Conservation (phyloP, 1,284 basidiomycete genomes). For the Boletus smithii region DNA sequence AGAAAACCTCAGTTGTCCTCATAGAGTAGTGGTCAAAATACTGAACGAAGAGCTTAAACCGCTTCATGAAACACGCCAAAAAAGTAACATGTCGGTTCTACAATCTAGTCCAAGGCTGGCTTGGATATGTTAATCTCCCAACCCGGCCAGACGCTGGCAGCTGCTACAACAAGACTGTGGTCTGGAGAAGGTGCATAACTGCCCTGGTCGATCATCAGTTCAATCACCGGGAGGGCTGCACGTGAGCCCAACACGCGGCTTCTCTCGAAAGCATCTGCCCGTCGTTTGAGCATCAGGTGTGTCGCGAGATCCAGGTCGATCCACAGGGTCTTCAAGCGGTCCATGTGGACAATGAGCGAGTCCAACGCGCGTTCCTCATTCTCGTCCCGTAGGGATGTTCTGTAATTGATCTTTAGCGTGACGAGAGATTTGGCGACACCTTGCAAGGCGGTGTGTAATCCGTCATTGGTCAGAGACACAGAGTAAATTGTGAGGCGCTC, state of each 20-base stretch:
- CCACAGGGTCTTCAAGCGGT: background rate
- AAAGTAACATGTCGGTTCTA: too few species aligned
- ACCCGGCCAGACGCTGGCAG: background rate
- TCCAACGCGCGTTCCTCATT: background rate
- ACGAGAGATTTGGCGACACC: background rate
- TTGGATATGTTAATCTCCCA: background rate
- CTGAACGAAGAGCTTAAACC: too few species aligned
- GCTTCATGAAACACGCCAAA: too few species aligned
- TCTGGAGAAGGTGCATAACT: too few species aligned
- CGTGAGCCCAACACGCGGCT: background rate
- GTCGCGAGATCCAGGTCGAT: background rate
- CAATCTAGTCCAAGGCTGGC: too few species aligned
- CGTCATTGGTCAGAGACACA: background rate
- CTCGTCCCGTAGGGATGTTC: background rate
- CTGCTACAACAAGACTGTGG: background rate
- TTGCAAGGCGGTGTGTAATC: background rate
- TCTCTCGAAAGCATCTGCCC: background rate
- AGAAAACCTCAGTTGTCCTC: too few species aligned
- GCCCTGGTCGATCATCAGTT: background rate
- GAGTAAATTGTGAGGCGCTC: background rate
- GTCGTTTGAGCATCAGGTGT: background rate
- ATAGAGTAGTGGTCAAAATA: too few species aligned
- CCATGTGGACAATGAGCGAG: background rate
- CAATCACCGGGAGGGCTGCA: background rate
- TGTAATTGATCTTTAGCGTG: background rate